Conservation (phyloP, 176 grass and related monocot genomes). For the Phoenix roebelenii region DNA sequence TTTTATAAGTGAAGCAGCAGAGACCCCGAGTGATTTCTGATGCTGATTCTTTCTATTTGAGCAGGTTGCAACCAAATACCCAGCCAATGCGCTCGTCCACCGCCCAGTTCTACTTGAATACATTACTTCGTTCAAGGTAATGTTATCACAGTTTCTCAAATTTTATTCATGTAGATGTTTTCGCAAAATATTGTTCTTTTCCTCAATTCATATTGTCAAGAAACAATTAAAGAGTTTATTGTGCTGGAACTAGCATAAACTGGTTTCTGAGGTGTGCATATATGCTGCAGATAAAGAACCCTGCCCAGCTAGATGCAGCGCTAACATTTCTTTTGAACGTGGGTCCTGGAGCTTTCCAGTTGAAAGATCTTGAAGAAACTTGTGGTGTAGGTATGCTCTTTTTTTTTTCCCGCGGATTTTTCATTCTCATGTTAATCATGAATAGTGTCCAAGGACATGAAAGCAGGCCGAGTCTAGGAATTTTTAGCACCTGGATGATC, state of each 20-base stretch:
- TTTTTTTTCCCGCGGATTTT: neutral
- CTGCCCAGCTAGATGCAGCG: constrained; percentile 78
- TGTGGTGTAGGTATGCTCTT: constrained; percentile 75
- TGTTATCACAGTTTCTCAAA: neutral
- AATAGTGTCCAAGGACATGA: no score
- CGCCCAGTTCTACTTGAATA: constrained; percentile 20
- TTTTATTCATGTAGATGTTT: neutral
- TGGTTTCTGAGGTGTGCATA: constrained; percentile 6
- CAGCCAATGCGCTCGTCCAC: constrained; percentile 25
- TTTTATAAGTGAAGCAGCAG: neutral
- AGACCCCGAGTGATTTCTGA: neutral
- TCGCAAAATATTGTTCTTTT: no score
- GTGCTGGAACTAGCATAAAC: neutral
- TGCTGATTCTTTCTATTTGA: constrained; percentile 7
- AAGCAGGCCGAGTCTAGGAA: no score
- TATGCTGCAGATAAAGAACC: constrained; percentile 69
- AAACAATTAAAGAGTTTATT: no score
- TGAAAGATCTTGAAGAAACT: constrained; percentile 69
- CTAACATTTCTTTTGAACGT: constrained; percentile 56
- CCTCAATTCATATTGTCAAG: no score
- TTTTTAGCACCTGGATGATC: no score
- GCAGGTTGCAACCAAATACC: constrained; percentile 27
- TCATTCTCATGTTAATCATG: neutral
- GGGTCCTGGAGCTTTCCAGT: constrained; percentile 58
- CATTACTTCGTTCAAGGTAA: constrained; percentile 20